Base-by-base conservation (phyloP, 78 protist species). In the Cyanophora paradoxa region DNA sequence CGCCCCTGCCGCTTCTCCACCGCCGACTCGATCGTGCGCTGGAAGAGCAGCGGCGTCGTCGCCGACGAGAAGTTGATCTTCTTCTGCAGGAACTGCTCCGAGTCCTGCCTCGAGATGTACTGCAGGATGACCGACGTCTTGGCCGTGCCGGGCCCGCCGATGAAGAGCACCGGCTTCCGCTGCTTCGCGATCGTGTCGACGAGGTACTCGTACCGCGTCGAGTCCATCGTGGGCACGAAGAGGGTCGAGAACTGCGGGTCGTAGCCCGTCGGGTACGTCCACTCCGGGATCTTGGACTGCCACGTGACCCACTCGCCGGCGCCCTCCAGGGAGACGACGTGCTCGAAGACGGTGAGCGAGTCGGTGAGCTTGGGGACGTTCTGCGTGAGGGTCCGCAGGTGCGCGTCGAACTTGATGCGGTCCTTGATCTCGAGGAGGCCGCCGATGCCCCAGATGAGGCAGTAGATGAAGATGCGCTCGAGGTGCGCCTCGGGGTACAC, bases 91-190 rank as follows among this genome's bases (percentile, higher is more conserved):
- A 70, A 7, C 33, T 11, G 19, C 33, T 83, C 87, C 14, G 66
- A 39, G 74, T 70, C 72, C 52, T 16, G 44, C 40, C 31, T 37
- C 20, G 0, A 4, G 33, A 89, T 46, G 42, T 62, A 88, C 57
- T 77, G 46, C 48, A 74, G 31, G 50, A 81, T 36, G 33, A 42
- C 69, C 54, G 88, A 83, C 3, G 97, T 81, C 81, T 93, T 93
- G 36, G 91, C 93, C 24, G 92, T 86, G 8, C 97, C 97, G 0
- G 85, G 42, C 44, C 72, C 88, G 10, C 97, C 97, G n/a, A 90
- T 63, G 41, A 89, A 69, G 22, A 93, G 73, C 24, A 74, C 75
- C 11, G 82, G 52, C 33, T 28, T 39, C 36, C 14, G 13, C 20
- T 78, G 62, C 13, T 57, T 30, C 41, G 46, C 37, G 28, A 78